These are phyloP conservation scores for Pezicula radicicola DNA, from an alignment of 2,329 filamentous ascomycete genomes.

Conservation along the genomic window DNA sequence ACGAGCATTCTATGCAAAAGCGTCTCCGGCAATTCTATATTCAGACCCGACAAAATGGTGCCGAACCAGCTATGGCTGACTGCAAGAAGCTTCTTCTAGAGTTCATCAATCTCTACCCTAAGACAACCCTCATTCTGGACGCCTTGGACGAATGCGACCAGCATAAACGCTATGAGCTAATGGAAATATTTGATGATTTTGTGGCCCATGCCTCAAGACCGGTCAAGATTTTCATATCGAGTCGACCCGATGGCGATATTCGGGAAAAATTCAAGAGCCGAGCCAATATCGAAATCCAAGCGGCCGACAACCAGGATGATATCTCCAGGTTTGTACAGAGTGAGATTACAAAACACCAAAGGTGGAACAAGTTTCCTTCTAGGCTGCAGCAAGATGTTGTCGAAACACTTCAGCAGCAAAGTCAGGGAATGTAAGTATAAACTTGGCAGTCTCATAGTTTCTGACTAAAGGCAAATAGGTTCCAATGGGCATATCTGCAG, in stretches of 20 bases:
- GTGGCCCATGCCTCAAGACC: conserved; percentile 18
- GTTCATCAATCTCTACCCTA: conserved; percentile 25
- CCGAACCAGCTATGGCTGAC: conserved; percentile 8
- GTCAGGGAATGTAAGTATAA: conserved; percentile 27
- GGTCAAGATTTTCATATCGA: conserved; percentile 33
- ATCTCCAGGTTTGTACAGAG: conserved; percentile 24
- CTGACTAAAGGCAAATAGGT: conserved; percentile 20
- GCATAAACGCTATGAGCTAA: conserved; percentile 19
- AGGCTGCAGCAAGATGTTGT: conserved; percentile 18
- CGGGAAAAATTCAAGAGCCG: conserved; percentile 11
- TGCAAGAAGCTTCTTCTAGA: conserved; percentile 19
- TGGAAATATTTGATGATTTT: conserved; percentile 23
- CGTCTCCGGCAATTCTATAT: conserved; percentile 5
- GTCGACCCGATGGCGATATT: conserved; percentile 29
- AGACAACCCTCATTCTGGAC: conserved; percentile 31
- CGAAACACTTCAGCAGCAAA: conserved; percentile 15
- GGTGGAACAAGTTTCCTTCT: conserved; percentile 12
- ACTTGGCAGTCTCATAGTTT: background rate
- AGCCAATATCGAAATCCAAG: conserved; percentile 22
- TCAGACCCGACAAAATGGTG: conserved; percentile 5
- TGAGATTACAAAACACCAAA: conserved; percentile 16
- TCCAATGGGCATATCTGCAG: conserved; percentile 31
- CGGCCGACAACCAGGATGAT: conserved; percentile 26
- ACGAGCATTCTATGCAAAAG: conserved; percentile 12
- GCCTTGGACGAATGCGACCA: conserved; percentile 34